Conservation (phyloP, 257 asterid species). For the Nicotiana knightiana region DNA sequence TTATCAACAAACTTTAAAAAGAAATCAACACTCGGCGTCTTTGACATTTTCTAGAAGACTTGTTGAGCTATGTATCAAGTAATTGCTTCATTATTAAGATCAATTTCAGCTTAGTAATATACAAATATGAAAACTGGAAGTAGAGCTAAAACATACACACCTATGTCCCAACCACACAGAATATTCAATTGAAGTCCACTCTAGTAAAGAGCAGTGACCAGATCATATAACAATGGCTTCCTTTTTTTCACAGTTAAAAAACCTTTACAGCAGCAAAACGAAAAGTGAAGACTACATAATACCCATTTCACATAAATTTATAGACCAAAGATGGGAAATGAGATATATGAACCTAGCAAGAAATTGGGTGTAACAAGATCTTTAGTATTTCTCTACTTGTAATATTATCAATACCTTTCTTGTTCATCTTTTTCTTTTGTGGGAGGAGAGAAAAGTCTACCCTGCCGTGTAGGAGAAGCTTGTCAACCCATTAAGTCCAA, state of each 20-base stretch:
- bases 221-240: neutral
- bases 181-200: neutral
- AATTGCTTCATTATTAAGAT: too few relatives aligned
- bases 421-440: conserved; percentile 8
- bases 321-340: conserved; percentile 8
- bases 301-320: neutral
- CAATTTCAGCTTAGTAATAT: neutral
- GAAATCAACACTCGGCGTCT: too few relatives aligned
- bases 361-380: conserved; percentile 29
- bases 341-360: conserved; percentile 29
- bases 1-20: too few relatives aligned
- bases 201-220: neutral
- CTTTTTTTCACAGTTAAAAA: neutral
- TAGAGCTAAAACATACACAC: neutral
- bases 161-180: neutral
- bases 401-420: conserved; percentile 6
- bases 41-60: too few relatives aligned
- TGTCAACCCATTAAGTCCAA: conserved; percentile 25
- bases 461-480: conserved; percentile 38
- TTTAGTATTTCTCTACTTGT: conserved; percentile 15
- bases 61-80: too few relatives aligned
- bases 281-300: neutral
- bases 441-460: conserved; percentile 17
- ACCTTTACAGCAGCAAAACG: neutral
- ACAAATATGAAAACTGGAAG: neutral